These are phyloP conservation scores for Neostapfia colusana DNA, from an alignment of 176 grass and related monocot genomes.

Conservation along the genomic window DNA sequence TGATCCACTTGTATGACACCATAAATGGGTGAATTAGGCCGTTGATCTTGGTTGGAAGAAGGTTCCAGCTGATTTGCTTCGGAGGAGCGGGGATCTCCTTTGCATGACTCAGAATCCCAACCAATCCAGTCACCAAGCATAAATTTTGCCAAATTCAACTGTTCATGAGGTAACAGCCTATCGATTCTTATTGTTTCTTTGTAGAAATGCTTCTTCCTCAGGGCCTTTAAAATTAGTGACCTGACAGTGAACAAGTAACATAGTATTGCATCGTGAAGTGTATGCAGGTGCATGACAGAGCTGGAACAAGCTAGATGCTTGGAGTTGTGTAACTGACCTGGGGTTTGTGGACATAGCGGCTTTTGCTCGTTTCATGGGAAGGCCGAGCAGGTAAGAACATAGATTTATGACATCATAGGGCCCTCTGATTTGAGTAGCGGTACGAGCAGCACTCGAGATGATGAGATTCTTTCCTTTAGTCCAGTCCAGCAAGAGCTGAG, in stretches of 20 bases:
- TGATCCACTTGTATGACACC: slow-evolving; percentile 31
- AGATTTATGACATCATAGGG: slow-evolving; percentile 80
- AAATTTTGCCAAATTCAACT: slow-evolving; percentile 35
- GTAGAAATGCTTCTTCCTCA: slow-evolving; percentile 90
- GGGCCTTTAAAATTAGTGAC: slow-evolving; percentile 55
- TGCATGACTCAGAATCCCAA: slow-evolving; percentile 57
- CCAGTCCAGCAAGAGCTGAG: slow-evolving; percentile 60
- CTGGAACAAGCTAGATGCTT: background rate
- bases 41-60: slow-evolving; percentile 29
- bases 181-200: slow-evolving; percentile 80
- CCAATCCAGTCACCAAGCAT: slow-evolving; percentile 62
- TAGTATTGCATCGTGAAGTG: background rate
- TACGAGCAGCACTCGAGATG: slow-evolving; percentile 71
- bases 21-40: slow-evolving; percentile 36
- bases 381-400: slow-evolving; percentile 61
- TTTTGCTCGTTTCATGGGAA: slow-evolving; percentile 76
- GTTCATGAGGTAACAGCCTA: slow-evolving; percentile 56
- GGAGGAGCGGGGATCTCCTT: slow-evolving; percentile 54
- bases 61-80: slow-evolving; percentile 44
- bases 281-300: slow-evolving; percentile 1
- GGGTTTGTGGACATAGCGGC: slow-evolving; percentile 66
- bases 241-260: slow-evolving; percentile 35
- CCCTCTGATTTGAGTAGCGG: slow-evolving; percentile 66
- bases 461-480: slow-evolving; percentile 87
- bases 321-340: slow-evolving; percentile 42